Evolutionary conservation across 192 early-diverging fungal species (phyloP).

Genomic region (Coemansia biformis): DNA sequence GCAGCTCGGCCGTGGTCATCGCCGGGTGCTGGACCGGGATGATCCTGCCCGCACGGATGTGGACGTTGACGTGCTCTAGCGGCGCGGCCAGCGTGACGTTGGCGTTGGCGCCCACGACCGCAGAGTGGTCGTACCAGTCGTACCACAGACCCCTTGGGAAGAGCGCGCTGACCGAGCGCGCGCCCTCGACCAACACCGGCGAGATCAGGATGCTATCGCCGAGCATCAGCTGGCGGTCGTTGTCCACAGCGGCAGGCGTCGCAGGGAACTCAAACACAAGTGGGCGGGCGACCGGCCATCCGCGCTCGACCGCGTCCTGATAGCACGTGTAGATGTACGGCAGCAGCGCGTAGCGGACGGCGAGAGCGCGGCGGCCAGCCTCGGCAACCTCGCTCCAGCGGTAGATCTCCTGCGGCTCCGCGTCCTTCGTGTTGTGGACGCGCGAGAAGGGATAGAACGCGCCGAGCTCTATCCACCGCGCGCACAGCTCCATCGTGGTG

Average conservation of each 20-base stretch:
- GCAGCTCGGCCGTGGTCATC: slow-evolving; percentile 49
- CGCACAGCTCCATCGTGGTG: slow-evolving; percentile 58
- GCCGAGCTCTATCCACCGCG: slow-evolving; percentile 61
- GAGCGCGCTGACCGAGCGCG: slow-evolving; percentile 53
- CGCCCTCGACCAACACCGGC: slow-evolving; percentile 53
- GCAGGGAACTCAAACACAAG: slow-evolving; percentile 54
- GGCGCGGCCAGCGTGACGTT: slow-evolving; percentile 48
- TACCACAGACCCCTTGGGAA: slow-evolving; percentile 64
- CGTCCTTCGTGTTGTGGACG: slow-evolving; percentile 56
- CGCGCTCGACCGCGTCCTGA: slow-evolving; percentile 46
- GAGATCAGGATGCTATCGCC: slow-evolving; percentile 56
- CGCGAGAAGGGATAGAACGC: slow-evolving; percentile 60
- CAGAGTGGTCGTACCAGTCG: slow-evolving; percentile 48
- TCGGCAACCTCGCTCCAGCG: slow-evolving; percentile 54
- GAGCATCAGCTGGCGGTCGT: slow-evolving; percentile 59
- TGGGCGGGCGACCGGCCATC: slow-evolving; percentile 55
- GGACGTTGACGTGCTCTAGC: slow-evolving; percentile 56
- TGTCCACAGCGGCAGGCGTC: slow-evolving; percentile 20
- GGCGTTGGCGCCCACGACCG: slow-evolving; percentile 8
- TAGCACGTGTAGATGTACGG: slow-evolving; percentile 61
- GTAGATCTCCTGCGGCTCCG: slow-evolving; percentile 57
- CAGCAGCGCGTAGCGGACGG: slow-evolving; percentile 55
- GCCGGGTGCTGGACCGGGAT: slow-evolving; percentile 52
- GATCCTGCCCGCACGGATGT: slow-evolving; percentile 57
- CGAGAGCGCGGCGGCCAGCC: slow-evolving; percentile 50